Conservation (phyloP, 495 filamentous ascomycete species). For the Trichoderma parareesei region DNA sequence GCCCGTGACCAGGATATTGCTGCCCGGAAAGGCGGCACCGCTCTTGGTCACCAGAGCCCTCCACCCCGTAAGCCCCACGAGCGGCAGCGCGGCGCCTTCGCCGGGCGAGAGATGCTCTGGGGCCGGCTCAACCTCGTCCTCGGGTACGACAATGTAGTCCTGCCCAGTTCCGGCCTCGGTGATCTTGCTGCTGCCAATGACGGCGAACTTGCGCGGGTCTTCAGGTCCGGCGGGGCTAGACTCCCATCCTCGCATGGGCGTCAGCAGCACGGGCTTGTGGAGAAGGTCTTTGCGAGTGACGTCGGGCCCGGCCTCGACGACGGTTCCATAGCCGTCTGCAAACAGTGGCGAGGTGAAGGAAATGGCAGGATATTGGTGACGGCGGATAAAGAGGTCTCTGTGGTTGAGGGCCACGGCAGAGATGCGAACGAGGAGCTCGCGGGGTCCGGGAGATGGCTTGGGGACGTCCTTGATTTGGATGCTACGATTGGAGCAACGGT, state of each 20-base stretch:
- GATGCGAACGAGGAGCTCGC: conserved; percentile 61
- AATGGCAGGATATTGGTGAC: conserved; percentile 78
- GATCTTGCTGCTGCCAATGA: conserved; percentile 61
- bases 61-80: conserved; percentile 84
- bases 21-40: conserved; percentile 42
- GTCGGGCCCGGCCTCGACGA: conserved; percentile 53
- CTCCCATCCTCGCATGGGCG: conserved; percentile 69
- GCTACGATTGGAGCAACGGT: conserved; percentile 27
- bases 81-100: conserved; percentile 73
- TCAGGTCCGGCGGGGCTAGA: conserved; percentile 65
- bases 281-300: conserved; percentile 36
- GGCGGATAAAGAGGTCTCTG: conserved; percentile 85
- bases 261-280: conserved; percentile 62
- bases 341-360: conserved; percentile 69
- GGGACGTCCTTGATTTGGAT: conserved; percentile 54
- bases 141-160: conserved; percentile 60
- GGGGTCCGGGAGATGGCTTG: conserved; percentile 49
- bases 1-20: conserved; percentile 65
- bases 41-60: conserved; percentile 69
- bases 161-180: conserved; percentile 60
- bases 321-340: conserved; percentile 68
- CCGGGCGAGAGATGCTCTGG: conserved; percentile 60
- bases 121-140: conserved; percentile 62
- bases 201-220: conserved; percentile 48
- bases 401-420: conserved; percentile 80